Conservation (phyloP, 768 basidiomycete species). For the Lactifluus rugatus region DNA sequence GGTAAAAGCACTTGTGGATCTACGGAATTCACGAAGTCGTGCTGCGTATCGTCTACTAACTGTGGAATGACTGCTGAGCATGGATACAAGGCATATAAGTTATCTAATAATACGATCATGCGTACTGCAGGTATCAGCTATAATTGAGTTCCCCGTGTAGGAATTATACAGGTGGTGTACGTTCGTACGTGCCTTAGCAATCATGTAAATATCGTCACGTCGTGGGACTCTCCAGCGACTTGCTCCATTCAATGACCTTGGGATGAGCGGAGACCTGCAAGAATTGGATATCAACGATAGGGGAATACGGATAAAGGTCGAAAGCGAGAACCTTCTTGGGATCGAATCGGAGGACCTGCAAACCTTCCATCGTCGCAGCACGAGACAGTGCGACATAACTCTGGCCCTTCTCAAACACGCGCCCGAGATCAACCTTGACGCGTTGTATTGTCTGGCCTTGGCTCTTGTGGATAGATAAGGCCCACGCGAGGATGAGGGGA, state of each 20-base stretch:
- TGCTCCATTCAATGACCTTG: constrained; percentile 37
- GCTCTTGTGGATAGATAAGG: constrained; percentile 70
- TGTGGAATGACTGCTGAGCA: not conserved
- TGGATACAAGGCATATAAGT: not conserved
- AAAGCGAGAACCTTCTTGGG: constrained; percentile 34
- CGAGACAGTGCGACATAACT: constrained; percentile 44
- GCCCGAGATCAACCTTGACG: constrained; percentile 54
- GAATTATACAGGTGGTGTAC: not conserved
- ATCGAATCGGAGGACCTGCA: constrained; percentile 46
- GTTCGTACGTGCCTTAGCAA: not conserved
- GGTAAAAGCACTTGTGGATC: not conserved
- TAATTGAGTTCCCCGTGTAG: not conserved
- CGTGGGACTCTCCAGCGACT: constrained; percentile 22
- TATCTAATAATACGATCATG: constrained; percentile 5
- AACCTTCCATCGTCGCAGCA: constrained; percentile 42
- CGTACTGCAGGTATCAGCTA: not conserved
- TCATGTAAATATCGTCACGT: not conserved
- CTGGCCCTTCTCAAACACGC: constrained; percentile 56
- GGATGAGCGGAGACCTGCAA: constrained; percentile 35
- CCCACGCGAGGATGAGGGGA: constrained; percentile 69
- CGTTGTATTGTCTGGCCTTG: constrained; percentile 66
- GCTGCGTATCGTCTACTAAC: not conserved
- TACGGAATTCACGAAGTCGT: not conserved
- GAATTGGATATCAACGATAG: not conserved
- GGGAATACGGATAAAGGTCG: not conserved